Conservation (phyloP, 1,284 basidiomycete genomes). For the Golubevia sp. region DNA sequence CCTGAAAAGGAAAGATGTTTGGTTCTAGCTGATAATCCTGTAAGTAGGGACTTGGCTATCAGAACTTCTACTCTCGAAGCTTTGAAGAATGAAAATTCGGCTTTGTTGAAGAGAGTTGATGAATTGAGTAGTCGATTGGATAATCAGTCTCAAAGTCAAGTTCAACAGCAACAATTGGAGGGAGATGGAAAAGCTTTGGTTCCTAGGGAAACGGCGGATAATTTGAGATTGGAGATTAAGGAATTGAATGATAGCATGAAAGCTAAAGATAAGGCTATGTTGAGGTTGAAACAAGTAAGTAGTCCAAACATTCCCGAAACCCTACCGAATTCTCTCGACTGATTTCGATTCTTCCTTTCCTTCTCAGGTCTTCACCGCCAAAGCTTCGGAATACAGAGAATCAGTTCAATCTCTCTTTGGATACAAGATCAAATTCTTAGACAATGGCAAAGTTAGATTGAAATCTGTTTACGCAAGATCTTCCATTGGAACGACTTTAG, state of each 20-base stretch:
- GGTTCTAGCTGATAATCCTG: conserved; percentile 75
- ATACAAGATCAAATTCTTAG: conserved; percentile 80
- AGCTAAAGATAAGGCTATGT: conserved; percentile 72
- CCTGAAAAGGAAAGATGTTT: conserved; percentile 74
- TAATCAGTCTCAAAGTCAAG: conserved; percentile 1
- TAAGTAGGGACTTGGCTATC: conserved; percentile 73
- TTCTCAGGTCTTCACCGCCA: conserved; percentile 69
- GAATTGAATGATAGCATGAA: conserved; percentile 66
- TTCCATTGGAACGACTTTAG: conserved; percentile 64
- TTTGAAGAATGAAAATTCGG: conserved; percentile 75
- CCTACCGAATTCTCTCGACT: not conserved
- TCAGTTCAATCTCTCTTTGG: conserved; percentile 79
- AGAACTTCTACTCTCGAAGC: conserved; percentile 72
- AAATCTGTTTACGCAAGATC: conserved; percentile 73
- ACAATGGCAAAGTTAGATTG: conserved; percentile 79
- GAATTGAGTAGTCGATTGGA: conserved; percentile 36
- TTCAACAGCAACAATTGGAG: conserved; percentile 62
- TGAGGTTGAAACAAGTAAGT: conserved; percentile 71
- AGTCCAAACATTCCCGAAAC: not conserved
- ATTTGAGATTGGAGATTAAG: conserved; percentile 69
- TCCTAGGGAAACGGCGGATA: conserved; percentile 70
- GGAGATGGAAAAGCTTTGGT: conserved; percentile 70
- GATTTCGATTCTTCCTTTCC: conserved; percentile 2
- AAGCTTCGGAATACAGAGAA: conserved; percentile 79
- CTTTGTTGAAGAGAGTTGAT: conserved; percentile 65